Evolutionary conservation across 1,139 yeast genomes (phyloP), one percentile per base, ranked within the genome.

Genomic region (Saccharomyces hybrid): DNA sequence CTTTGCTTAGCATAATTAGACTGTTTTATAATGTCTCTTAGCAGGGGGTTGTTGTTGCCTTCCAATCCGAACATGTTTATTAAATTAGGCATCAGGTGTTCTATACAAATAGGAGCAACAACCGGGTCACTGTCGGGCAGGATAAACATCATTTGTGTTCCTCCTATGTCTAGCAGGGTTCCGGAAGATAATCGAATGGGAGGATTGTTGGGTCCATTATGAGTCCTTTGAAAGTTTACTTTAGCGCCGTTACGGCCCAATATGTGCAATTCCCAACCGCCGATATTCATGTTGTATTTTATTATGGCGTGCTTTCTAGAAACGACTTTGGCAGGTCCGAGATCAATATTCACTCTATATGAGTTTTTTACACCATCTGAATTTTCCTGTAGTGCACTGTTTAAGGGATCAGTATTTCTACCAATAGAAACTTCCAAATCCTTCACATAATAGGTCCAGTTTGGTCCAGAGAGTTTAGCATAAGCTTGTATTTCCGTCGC

Each of bases 131-230:
- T 83, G 67, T 91, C 98, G 0, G 99, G 99, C 61, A 93, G 75
- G 41, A 93, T 93, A 69, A 93, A 93, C 96, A 93, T 93, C 99
- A 93, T 93, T 72, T 93, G 99, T 13, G 96, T 91, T 2, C 97
- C 98, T 8, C 98, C 98, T 51, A 93, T 84, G 67, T 93, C 99
- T 57, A 93, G 74, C 20, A 93, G 83, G 50, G 95, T 89, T 9
- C 98, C 99, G 2, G 95, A 86, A 53, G 81, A 80, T 58, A 93
- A 77, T 11, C 83, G 78, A 20, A 84, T 78, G 5, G 82, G 75
- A 72, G 54, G 50, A 30, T 42, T 47, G 25, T 74, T 64, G 55
- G 75, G 67, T 52, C 84, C 85, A 52, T 70, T 58, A 61, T 73
- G 72, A 16, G 78, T 78, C 71, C 83, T 83, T 59, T 71, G 76